Conservation (phyloP, 305 asterid species). For the Euphrasia arctica region DNA sequence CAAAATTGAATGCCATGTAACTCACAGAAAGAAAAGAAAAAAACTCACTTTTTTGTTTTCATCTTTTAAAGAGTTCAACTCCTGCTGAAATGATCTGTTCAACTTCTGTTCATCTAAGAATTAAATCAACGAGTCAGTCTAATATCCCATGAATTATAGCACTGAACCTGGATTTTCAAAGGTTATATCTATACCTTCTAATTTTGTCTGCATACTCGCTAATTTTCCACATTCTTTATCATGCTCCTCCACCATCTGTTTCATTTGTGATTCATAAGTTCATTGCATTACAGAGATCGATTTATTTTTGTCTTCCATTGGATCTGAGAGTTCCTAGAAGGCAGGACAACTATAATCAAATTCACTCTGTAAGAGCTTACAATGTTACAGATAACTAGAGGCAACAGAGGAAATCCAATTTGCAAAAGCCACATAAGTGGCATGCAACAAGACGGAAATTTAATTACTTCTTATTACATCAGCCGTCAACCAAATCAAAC, state of each 20-base stretch:
- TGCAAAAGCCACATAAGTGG: slow-evolving; percentile 15
- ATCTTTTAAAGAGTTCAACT: slow-evolving; percentile 62
- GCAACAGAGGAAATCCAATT: slow-evolving; percentile 4
- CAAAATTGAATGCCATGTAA: slow-evolving; percentile 18
- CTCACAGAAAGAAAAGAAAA: slow-evolving; percentile 22
- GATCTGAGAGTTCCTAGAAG: slow-evolving; percentile 80
- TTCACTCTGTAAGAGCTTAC: slow-evolving; percentile 21
- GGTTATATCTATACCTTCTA: slow-evolving; percentile 58
- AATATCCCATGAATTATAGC: slow-evolving; percentile 28
- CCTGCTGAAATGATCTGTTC: slow-evolving; percentile 63
- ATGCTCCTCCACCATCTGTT: slow-evolving; percentile 56
- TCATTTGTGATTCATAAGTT: slow-evolving; percentile 61
- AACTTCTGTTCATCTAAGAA: slow-evolving; percentile 84
- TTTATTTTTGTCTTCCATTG: slow-evolving; percentile 61
- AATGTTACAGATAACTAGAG: slow-evolving; percentile 9
- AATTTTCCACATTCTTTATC: slow-evolving; percentile 64
- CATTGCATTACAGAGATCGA: slow-evolving; percentile 59
- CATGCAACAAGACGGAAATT: slow-evolving; percentile 10
- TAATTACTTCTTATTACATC: slow-evolving; percentile 6
- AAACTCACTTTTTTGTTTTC: slow-evolving; percentile 71
- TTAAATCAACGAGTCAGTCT: slow-evolving; percentile 41
- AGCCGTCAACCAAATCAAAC: slow-evolving; percentile 8
- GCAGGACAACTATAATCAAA: slow-evolving; percentile 44
- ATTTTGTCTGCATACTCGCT: slow-evolving; percentile 45
- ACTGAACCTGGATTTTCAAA: slow-evolving; percentile 22